Base-by-base conservation (phyloP, 192 early-diverging fungal species). In the Backusella australiensis region DNA sequence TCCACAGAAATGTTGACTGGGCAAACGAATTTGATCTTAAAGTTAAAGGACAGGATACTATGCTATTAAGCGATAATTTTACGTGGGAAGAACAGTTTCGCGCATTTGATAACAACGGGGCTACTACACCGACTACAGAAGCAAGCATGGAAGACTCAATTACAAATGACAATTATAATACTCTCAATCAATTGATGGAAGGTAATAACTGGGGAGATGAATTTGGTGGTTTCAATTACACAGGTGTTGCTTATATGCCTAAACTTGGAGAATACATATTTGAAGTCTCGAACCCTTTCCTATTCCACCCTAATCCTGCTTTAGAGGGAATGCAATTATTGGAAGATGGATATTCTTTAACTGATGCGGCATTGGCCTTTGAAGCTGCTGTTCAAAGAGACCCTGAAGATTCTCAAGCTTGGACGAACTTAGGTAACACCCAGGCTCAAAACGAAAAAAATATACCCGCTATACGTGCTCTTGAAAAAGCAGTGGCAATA, bases 391-490 rank as follows among this genome's bases (percentile, higher is more conserved):
- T 98, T 14, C 91, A 94, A 78, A 84, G 89, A 73, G 88, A 95
- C 67, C 92, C 91, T 1, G 78, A 85, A 56, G 93, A 97, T 76
- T 92, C 94, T 0, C 83, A 84, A 6, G 91, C 92, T 29, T 99
- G 98, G 98, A 86, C 91, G 81, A 82, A 90, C 81, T 90, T 99
- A 6, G 98, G 98, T 29, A 91, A 93, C 56, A 87, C 86, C 67
- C 98, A 99, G 75, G 95, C 97, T 67, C 97, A 99, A 76, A 99
- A 98, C 77, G 98, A 99, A 82, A 96, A 96, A 77, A 97, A 99
- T 76, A 90, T 90, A 34, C 90, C 92, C 6, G 97, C 98, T 3
- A 97, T 99, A 59, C 91, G 93, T 14, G 95, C 98, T 6, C 84
- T 99, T 66, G 92, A 93, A 63, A 93, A 90, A 74, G 93, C 95